phyloP scores from a whole-genome alignment of 208 protist genomes.

The Trichomonas vaginalis region DNA sequence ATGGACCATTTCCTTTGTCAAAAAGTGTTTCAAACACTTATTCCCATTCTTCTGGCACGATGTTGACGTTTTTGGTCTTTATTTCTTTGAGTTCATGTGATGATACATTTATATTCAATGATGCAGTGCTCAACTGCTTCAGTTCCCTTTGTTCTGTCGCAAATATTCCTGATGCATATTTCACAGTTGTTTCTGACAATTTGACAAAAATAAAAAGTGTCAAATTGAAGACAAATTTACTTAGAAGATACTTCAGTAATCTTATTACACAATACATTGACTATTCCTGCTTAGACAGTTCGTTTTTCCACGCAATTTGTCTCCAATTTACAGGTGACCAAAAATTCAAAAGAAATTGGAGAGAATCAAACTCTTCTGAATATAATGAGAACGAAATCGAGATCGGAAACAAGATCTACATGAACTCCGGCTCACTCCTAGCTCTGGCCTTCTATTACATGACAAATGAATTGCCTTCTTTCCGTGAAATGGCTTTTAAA shows the following conservation, averaged over 20 bases:
- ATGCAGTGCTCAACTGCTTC: background rate
- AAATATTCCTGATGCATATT: background rate
- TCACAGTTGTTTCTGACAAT: background rate
- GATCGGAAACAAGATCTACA: background rate
- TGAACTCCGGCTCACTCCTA: background rate
- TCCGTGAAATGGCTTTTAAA: background rate
- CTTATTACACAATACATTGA: background rate
- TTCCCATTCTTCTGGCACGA: background rate
- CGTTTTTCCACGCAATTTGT: background rate
- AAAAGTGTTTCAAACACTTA: background rate
- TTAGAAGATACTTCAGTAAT: background rate
- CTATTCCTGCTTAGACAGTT: background rate
- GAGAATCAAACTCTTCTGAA: background rate
- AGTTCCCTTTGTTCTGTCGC: background rate
- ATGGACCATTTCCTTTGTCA: background rate
- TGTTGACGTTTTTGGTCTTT: background rate
- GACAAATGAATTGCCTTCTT: background rate
- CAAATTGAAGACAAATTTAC: background rate
- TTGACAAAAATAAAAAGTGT: background rate
- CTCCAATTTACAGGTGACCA: background rate
- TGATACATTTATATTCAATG: background rate
- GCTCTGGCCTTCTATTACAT: background rate
- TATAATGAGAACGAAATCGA: background rate
- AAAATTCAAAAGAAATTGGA: background rate
- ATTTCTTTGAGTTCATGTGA: background rate